Evolutionary conservation across 192 early-diverging fungal species (phyloP).

Genomic region (Coemansia sp.): DNA sequence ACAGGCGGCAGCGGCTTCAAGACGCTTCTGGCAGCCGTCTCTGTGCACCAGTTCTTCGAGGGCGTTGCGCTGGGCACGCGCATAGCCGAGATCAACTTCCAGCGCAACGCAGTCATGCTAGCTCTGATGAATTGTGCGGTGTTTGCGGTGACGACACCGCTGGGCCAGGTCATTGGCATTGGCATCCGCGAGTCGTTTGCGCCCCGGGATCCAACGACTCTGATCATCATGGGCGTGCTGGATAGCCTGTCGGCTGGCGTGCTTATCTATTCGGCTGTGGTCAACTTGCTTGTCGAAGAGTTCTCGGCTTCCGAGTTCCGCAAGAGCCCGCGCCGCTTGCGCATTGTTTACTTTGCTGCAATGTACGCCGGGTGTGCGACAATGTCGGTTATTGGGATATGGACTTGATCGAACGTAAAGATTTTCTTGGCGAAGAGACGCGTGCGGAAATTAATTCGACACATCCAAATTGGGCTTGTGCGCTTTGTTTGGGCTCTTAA

Average conservation of each 20-base stretch:
- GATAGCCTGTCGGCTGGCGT: constrained; percentile 83
- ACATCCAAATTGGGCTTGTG: background rate
- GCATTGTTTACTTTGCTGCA: constrained; percentile 59
- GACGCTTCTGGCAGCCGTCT: constrained; percentile 64
- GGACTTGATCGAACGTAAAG: constrained; percentile 55
- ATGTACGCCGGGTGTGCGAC: constrained; percentile 72
- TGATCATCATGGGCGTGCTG: constrained; percentile 75
- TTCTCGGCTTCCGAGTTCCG: constrained; percentile 62
- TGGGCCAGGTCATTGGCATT: constrained; percentile 82
- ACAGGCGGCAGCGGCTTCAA: constrained; percentile 60
- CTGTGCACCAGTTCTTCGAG: constrained; percentile 81
- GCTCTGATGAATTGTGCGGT: constrained; percentile 61
- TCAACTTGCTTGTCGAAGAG: constrained; percentile 74
- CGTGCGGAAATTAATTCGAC: background rate
- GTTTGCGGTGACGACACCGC: constrained; percentile 80
- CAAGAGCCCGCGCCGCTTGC: constrained; percentile 20
- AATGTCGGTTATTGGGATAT: constrained; percentile 82
- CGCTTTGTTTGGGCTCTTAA: background rate
- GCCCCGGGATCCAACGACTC: constrained; percentile 52
- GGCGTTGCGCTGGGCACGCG: constrained; percentile 77
- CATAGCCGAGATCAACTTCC: constrained; percentile 59
- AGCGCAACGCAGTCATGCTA: constrained; percentile 31
- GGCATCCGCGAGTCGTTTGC: constrained; percentile 66
- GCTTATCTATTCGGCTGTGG: constrained; percentile 75
- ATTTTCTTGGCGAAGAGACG: background rate